A percentile compares a stretch with the other conserved stretches of the same genome.
Evolutionary conservation across 805 yeast genomes (phyloP).

Genomic region (Metschnikowia baotianmanensis): DNA sequence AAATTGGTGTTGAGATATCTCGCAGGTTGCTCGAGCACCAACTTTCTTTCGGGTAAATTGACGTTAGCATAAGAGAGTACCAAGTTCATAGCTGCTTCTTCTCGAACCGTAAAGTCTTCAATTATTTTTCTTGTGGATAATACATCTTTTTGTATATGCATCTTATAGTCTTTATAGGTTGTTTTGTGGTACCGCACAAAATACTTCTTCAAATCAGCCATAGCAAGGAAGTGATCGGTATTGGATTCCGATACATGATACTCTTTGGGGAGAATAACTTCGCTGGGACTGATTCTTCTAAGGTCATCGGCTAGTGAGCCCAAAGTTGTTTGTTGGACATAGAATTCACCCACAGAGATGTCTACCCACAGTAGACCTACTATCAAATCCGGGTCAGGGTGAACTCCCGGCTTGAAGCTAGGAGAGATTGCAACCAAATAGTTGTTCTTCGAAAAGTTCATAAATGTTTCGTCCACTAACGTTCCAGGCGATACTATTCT

Average conservation of each 20-base stretch:
- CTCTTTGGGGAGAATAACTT: constrained; percentile 58
- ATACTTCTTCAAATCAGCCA: constrained; percentile 58
- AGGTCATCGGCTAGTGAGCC: constrained; percentile 67
- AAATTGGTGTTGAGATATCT: constrained; percentile 49
- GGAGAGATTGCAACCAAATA: constrained; percentile 59
- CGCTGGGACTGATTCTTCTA: constrained; percentile 77
- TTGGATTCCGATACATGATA: constrained; percentile 36
- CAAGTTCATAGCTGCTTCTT: constrained; percentile 59
- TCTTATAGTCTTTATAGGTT: constrained; percentile 29
- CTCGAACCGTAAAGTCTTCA: constrained; percentile 41
- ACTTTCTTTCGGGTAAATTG: constrained; percentile 65
- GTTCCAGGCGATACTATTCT: constrained; percentile 93
- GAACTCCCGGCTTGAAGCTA: constrained; percentile 33
- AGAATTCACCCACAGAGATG: constrained; percentile 76
- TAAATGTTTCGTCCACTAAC: constrained; percentile 77
- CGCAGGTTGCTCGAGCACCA: constrained; percentile 66
- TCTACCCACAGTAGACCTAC: constrained; percentile 90
- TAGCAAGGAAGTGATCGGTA: constrained; percentile 56
- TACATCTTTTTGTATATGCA: constrained; percentile 31
- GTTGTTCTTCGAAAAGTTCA: constrained; percentile 71
- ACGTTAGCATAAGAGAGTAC: constrained; percentile 63
- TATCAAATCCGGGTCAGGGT: constrained; percentile 39
- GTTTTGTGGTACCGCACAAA: constrained; percentile 53
- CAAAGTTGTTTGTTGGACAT: constrained; percentile 60
- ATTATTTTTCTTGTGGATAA: constrained; percentile 36